Conservation (phyloP, 2,329 filamentous ascomycete genomes). For the Alternaria arbusti region DNA sequence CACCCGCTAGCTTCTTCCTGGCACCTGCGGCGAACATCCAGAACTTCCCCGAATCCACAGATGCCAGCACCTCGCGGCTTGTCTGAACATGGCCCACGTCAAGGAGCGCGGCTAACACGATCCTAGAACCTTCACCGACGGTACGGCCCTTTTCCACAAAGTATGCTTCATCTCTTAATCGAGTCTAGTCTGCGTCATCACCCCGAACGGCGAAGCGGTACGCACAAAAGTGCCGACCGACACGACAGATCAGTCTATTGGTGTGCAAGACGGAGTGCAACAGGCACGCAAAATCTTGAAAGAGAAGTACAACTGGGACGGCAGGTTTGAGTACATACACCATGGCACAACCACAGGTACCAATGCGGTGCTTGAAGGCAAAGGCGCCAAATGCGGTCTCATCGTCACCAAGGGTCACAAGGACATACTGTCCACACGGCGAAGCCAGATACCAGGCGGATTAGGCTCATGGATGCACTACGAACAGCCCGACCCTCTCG, state of each 20-base stretch:
- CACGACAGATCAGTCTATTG: slow-evolving; percentile 55
- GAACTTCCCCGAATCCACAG: background rate
- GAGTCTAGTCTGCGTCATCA: slow-evolving; percentile 51
- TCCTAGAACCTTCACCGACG: slow-evolving; percentile 56
- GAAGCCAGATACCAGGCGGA: slow-evolving; percentile 60
- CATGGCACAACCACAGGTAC: slow-evolving; percentile 59
- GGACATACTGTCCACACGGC: slow-evolving; percentile 55
- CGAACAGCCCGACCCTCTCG: slow-evolving; percentile 55
- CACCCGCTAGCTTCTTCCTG: background rate
- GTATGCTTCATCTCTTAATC: background rate
- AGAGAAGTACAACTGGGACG: slow-evolving; percentile 50
- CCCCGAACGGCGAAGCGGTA: slow-evolving; percentile 52
- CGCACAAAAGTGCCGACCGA: slow-evolving; percentile 57
- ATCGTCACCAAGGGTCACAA: slow-evolving; percentile 59
- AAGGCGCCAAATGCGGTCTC: slow-evolving; percentile 56
- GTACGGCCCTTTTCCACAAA: background rate
- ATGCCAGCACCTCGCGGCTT: background rate
- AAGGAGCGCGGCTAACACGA: slow-evolving; percentile 13
- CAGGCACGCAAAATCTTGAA: slow-evolving; percentile 52
- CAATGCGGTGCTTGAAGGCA: slow-evolving; percentile 59
- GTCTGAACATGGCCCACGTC: background rate
- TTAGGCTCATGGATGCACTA: slow-evolving; percentile 59
- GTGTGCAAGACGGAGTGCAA: slow-evolving; percentile 54
- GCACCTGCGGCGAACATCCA: slow-evolving; percentile 2
- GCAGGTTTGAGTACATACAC: slow-evolving; percentile 57